Evolutionary conservation across 1,139 yeast genomes (phyloP).

Genomic region (Taphrina flavorubra): DNA sequence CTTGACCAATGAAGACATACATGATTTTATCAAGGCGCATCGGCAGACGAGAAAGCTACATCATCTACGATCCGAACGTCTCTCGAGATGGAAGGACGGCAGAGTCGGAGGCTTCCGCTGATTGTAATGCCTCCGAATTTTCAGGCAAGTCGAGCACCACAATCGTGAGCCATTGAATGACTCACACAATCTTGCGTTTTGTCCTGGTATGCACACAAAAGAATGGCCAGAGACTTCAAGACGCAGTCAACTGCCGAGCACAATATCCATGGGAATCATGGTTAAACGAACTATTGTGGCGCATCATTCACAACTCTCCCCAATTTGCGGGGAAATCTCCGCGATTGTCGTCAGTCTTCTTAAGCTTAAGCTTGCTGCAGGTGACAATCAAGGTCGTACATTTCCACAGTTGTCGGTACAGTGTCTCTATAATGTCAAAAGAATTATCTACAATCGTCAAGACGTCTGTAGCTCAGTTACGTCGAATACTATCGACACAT

Average conservation of each 20-base stretch:
- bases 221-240: no score
- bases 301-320: neutral
- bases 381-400: no score
- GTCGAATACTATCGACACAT: neutral
- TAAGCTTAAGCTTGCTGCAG: neutral
- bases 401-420: neutral
- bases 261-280: no score
- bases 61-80: constrained; percentile 64
- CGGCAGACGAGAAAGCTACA: constrained; percentile 57
- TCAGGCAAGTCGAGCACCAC: neutral
- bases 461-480: neutral
- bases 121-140: neutral
- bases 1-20: constrained; percentile 46
- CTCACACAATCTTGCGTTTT: no score
- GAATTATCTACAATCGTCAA: constrained; percentile 6
- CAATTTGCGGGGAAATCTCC: constrained; percentile 11
- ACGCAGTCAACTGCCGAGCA: no score
- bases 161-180: no score
- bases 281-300: constrained; percentile 15
- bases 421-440: neutral
- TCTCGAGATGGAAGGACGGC: constrained; percentile 69
- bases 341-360: neutral
- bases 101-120: constrained; percentile 60
- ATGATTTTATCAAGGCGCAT: constrained; percentile 57
- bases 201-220: no score